Base-by-base conservation (phyloP, 2,329 filamentous ascomycete species). In the Taxawa tesnikishii region DNA sequence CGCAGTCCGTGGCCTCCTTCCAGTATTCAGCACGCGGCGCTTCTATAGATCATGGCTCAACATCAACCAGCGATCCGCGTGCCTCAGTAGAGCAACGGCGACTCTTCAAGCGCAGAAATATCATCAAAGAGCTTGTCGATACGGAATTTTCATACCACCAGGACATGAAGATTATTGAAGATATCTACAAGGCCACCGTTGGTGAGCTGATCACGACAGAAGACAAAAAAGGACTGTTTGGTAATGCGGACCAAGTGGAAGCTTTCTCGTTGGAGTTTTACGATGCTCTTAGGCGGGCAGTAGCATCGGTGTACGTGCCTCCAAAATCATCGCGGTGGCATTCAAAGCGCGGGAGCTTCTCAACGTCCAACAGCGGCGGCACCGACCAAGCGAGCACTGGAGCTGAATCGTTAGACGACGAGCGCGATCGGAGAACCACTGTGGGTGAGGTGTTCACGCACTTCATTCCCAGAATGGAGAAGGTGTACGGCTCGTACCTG, bases 161-260 rank as follows among this genome's bases (percentile, higher is more conserved):
- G 41, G 90, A 98, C 53, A 88, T 98, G 83, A 94, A 87, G 53
- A 88, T 98, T 32, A 80, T 94, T 3, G 84, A 93, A 49, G 87
- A 96, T 50, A 96, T 98, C 33, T 98, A 96, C 66, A 93, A 92
- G 56, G 85, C 83, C 26, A 96, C 90, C 1, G 52, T 47, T 6
- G 85, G 82, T 34, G 75, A 83, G 6, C 75, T 84, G 41, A 70
- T 94, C 16, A 83, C 81, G 26, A 63, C 73, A 26, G 82, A 88
- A 41, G 93, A 93, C 40, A 78, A 92, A 46, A 93, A 87, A 51
- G 68, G 82, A 9, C 74, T 98, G 11, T 98, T 98, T 55, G 79
- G 84, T 40, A 98, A 98, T 49, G 87, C 82, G 4, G 82, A 90
- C 46, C 81, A 94, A 46, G 78, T 98, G 34, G 83, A 93, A 38